Conservation (phyloP, 768 basidiomycete genomes). For the Kwoniella sp. region DNA sequence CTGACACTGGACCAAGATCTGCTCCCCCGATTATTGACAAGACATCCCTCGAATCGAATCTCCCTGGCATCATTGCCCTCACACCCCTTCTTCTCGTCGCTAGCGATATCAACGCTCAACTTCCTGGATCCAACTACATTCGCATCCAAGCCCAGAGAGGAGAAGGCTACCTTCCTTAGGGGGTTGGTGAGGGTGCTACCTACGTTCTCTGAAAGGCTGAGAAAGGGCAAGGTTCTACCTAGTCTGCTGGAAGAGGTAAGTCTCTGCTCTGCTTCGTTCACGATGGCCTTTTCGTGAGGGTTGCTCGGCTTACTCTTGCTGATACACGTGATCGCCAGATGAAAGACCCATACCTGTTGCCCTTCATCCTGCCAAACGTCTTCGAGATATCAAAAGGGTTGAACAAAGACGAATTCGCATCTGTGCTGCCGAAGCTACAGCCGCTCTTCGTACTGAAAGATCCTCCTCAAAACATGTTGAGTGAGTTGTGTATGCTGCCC, state of each 20-base stretch:
- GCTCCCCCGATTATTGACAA: slow-evolving; percentile 76
- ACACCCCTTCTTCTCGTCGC: slow-evolving; percentile 88
- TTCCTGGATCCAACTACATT: slow-evolving; percentile 96
- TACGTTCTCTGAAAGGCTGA: slow-evolving; percentile 82
- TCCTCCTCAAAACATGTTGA: slow-evolving; percentile 96
- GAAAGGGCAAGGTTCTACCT: slow-evolving; percentile 84
- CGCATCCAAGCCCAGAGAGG: slow-evolving; percentile 88
- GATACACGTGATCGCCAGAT: slow-evolving; percentile 35
- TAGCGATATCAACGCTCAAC: slow-evolving; percentile 92
- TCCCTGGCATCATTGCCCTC: slow-evolving; percentile 78
- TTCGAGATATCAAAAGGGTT: slow-evolving; percentile 82
- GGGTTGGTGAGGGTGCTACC: slow-evolving; percentile 78
- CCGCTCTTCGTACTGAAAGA: slow-evolving; percentile 89
- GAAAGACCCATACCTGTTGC: slow-evolving; percentile 88
- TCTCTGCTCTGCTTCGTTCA: not conserved
- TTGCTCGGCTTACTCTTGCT: slow-evolving; percentile 1
- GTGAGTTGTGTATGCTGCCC: slow-evolving; percentile 24
- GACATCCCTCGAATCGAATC: slow-evolving; percentile 72
- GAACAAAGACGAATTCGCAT: slow-evolving; percentile 76
- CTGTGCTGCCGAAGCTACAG: slow-evolving; percentile 82
- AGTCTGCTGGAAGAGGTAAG: slow-evolving; percentile 89
- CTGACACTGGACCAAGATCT: slow-evolving; percentile 63
- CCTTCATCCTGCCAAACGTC: slow-evolving; percentile 93
- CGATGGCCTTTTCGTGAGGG: not conserved
- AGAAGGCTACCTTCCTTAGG: slow-evolving; percentile 95